Base-by-base conservation (phyloP, 768 basidiomycete genomes). In the Holtermanniella nyarrowii region DNA sequence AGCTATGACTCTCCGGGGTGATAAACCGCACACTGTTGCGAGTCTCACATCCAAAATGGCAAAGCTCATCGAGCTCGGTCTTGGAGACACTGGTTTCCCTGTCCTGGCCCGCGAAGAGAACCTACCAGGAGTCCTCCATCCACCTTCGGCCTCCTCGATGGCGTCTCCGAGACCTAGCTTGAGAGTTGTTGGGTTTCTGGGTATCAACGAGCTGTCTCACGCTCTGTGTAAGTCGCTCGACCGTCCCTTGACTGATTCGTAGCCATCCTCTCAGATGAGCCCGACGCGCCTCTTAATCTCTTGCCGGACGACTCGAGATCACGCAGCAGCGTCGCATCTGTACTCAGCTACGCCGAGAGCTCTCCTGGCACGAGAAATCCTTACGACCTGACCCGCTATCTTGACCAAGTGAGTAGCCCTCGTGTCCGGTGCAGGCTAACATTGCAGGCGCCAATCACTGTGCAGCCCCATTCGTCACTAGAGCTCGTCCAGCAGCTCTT, bases 401-500 rank as follows among this genome's bases (percentile, higher is more conserved):
- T 93, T 81, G 88, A 95, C 66, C 81, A 88, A 75, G 88, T 86
- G 44, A 54, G 73, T 63, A 11, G 16, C 1, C 42, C 5, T n/a
- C 7, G 5, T 18, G n/a, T 43, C 42, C 10, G 10, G 10, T 5
- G 5, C 42, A 43, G 7, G 7, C 20, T 5, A 5, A 1, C 7
- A 42, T 31, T 18, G 24, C 44, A 89, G 85, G 89, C 93, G 1
- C 95, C 95, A 0, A 75, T 96, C 50, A 86, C 83, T 0, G 79
- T 96, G 37, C 82, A 82, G 52, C 80, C 79, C 0, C 83, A 90
- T 61, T 84, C 88, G 1, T 88, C 95, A 0, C 76, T 97, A 67
- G 88, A 95, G 70, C 79, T 96, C 45, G 77, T 96, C 0, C 93
- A 96, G 65, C 88, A 88, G 66, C 80, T 93, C 65, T 97, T 97